Conservation (phyloP, 495 filamentous ascomycete species). For the Penicillium argentinense region DNA sequence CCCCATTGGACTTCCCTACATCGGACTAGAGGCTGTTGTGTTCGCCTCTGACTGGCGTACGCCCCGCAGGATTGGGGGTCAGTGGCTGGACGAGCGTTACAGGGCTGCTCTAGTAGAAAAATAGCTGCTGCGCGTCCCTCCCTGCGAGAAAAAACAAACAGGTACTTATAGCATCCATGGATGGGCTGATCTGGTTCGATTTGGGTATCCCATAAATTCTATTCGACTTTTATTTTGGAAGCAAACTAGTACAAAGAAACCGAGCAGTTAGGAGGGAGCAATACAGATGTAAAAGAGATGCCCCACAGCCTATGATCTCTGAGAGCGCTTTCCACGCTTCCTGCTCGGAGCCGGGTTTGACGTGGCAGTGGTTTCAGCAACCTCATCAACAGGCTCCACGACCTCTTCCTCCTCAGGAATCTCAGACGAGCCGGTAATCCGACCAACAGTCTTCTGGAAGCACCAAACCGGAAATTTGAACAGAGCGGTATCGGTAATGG, state of each 20-base stretch:
- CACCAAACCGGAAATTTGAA: conserved; percentile 66
- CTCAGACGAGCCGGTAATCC: conserved; percentile 44
- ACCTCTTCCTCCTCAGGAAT: conserved; percentile 9
- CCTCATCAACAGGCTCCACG: neutral
- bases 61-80: neutral
- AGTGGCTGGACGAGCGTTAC: neutral
- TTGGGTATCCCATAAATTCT: neutral
- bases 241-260: too few species aligned
- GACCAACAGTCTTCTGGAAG: conserved; percentile 58
- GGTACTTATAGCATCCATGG: too few species aligned
- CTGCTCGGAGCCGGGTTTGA: conserved; percentile 24
- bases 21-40: conserved; percentile 10
- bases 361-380: conserved; percentile 29
- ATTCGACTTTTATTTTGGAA: conserved; percentile 9
- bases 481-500: conserved; percentile 67
- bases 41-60: conserved; percentile 16
- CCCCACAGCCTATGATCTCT: conserved; percentile 25
- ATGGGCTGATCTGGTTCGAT: too few species aligned
- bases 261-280: too few species aligned
- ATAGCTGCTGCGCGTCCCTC: too few species aligned
- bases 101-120: too few species aligned
- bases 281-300: neutral
- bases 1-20: conserved; percentile 17
- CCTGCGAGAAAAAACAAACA: too few species aligned
- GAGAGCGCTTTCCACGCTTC: conserved; percentile 35